A percentile compares a stretch with the other conserved stretches of the same genome.
Conservation (phyloP, 1,284 basidiomycete species). For the Moniliella sp. region DNA sequence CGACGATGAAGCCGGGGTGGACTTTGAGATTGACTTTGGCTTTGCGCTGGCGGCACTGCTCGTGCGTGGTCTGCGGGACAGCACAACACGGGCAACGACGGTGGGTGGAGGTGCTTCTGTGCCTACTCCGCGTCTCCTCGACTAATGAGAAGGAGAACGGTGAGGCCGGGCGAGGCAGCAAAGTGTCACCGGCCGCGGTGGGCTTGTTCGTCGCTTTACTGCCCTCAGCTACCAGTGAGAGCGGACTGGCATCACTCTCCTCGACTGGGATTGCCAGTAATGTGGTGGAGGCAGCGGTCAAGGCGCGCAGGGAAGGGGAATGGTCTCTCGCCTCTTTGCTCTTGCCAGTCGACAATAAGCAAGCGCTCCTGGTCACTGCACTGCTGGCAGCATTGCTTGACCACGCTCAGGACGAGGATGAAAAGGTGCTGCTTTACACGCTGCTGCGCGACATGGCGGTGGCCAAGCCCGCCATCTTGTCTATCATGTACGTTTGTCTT, state of each 20-base stretch:
- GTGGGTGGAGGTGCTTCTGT: slow-evolving; percentile 16
- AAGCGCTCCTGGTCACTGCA: slow-evolving; percentile 19
- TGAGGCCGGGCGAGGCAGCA: slow-evolving; percentile 6
- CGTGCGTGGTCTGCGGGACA: slow-evolving; percentile 23
- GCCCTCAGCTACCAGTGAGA: slow-evolving; percentile 14
- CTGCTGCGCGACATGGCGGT: slow-evolving; percentile 21
- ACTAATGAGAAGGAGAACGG: slow-evolving; percentile 10
- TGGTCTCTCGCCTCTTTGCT: slow-evolving; percentile 13
- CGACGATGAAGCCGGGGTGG: slow-evolving; percentile 25
- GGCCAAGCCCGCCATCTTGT: slow-evolving; percentile 21
- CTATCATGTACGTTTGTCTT: slow-evolving; percentile 12
- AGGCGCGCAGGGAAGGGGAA: slow-evolving; percentile 8
- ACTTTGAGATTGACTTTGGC: slow-evolving; percentile 27
- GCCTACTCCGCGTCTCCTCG: slow-evolving; percentile 14
- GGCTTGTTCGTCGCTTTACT: slow-evolving; percentile 23
- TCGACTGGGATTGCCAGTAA: slow-evolving; percentile 11
- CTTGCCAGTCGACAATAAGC: slow-evolving; percentile 16
- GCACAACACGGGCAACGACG: slow-evolving; percentile 10
- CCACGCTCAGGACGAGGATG: slow-evolving; percentile 18
- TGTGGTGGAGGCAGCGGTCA: slow-evolving; percentile 8
- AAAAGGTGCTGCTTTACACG: slow-evolving; percentile 15
- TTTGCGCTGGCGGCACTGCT: slow-evolving; percentile 23
- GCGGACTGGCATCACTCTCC: slow-evolving; percentile 18
- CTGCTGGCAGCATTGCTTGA: slow-evolving; percentile 17
- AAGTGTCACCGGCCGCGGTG: slow-evolving; percentile 13